Base-by-base conservation (phyloP, 1,284 basidiomycete genomes). In the Hortiboletus rubellus region DNA sequence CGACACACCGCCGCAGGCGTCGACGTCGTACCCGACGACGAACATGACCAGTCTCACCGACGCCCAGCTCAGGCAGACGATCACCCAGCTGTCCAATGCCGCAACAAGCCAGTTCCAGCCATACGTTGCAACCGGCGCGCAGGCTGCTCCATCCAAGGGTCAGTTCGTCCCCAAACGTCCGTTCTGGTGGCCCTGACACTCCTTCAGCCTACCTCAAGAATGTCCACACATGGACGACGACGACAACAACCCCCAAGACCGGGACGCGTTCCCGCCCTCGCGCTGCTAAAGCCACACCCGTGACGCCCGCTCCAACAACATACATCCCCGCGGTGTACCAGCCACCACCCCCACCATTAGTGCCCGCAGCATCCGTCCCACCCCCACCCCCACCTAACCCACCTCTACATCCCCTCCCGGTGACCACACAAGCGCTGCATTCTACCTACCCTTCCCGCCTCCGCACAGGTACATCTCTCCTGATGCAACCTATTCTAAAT, bases 371-470 rank as follows among this genome's bases (percentile, higher is more conserved):
- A 6, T 70, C 74, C 49, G 62, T 24, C 5, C 52, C 58, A 27
- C 65, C 69, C 0, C 59, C 63, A 2, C 60, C 55, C 5, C 67
- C 73, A 5, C 76, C 77, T 3, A 79, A 82, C 54, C 78, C 80
- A 9, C 75, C 83, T 1, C 76, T 76, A 10, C 77, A 81, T 2
- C 81, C 82, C 27, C 73, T 91, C 37, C 82, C 85, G 0, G 81
- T 86, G 0, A 71, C 74, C 0, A 73, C 80, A 0, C 96, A 98
- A 72, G 94, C 91, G 0, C 74, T 87, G 22, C 83, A 86, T 61
- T 90, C 92, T 1, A 92, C 93, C 1, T 98, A 97, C 73, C 80
- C 94, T 0, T 92, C 95, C 7, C 85, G 96, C n/a, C 78, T 98
- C 54, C 86, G 92, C n/a, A 96, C 95, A 0, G 96, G 96, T 30